A percentile compares a stretch with the other conserved stretches of the same genome.
phyloP scores from a whole-genome alignment of 192 early-diverging fungal species.

The Thamnidium elegans region DNA sequence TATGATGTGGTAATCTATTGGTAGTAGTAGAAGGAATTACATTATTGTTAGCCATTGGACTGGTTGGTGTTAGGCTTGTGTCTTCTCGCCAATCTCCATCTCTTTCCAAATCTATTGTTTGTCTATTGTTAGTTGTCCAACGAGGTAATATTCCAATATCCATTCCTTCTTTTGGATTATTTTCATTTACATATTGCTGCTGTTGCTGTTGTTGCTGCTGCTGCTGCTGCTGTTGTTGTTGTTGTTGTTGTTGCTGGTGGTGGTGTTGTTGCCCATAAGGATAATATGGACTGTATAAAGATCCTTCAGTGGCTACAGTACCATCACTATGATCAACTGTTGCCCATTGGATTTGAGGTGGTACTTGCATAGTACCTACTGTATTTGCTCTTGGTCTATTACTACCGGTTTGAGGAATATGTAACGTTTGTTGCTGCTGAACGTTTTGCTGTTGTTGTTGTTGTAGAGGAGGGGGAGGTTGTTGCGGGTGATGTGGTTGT shows the following conservation, averaged over 20 bases:
- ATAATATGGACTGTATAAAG: conserved; percentile 8
- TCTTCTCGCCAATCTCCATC: conserved; percentile 23
- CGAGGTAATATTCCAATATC: not conserved
- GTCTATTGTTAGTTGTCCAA: not conserved
- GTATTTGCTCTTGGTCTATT: conserved; percentile 43
- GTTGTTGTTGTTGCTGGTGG: conserved; percentile 24
- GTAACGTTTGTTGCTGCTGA: not conserved
- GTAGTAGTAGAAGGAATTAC: not conserved
- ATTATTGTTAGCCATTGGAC: not conserved
- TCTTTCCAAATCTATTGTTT: conserved; percentile 16
- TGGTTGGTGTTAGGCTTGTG: not conserved
- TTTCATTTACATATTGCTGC: not conserved
- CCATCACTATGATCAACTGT: conserved; percentile 16
- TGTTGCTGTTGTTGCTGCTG: not conserved
- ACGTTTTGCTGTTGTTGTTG: not conserved
- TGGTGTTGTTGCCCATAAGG: conserved; percentile 16
- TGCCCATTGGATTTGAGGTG: conserved; percentile 35
- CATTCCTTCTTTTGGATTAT: not conserved
- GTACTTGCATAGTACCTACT: conserved; percentile 38
- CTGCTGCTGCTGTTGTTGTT: conserved; percentile 30
- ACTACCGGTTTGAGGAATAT: conserved; percentile 10
- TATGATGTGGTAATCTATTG: not conserved
- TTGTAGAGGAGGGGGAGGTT: not conserved
- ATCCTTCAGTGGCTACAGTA: conserved; percentile 8
- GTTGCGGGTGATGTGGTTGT: not conserved